phyloP scores from a whole-genome alignment of 805 yeast genomes.

The Kazachstania taianensis region DNA sequence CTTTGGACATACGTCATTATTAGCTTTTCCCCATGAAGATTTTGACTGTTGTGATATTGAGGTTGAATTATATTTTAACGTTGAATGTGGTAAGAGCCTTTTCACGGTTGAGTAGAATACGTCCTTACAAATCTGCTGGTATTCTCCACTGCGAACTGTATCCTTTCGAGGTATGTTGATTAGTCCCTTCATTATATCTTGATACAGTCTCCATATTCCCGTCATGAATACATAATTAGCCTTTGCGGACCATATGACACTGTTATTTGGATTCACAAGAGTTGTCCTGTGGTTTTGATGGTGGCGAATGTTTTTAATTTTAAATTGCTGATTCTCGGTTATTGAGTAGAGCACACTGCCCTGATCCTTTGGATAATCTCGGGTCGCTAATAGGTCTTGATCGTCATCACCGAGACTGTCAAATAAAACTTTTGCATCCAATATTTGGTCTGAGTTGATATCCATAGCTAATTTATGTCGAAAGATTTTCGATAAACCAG shows the following conservation, averaged over 20 bases:
- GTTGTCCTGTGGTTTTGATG: not conserved
- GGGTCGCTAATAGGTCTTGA: not conserved
- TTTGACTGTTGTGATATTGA: not conserved
- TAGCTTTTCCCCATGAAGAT: not conserved
- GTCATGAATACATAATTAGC: slow-evolving; percentile 82
- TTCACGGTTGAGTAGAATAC: slow-evolving; percentile 4
- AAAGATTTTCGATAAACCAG: too few species aligned
- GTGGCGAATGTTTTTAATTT: slow-evolving; percentile 7
- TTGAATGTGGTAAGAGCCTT: not conserved
- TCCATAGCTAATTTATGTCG: not conserved
- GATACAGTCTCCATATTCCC: slow-evolving; percentile 63
- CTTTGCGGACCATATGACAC: slow-evolving; percentile 78
- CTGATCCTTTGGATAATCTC: too few species aligned
- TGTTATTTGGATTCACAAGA: slow-evolving; percentile 36
- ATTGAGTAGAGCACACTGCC: slow-evolving; percentile 6
- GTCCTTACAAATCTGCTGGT: slow-evolving; percentile 3
- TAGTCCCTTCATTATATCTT: slow-evolving; percentile 25
- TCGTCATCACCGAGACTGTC: not conserved
- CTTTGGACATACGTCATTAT: not conserved
- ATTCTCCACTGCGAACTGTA: not conserved
- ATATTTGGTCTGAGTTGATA: not conserved
- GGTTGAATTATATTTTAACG: not conserved
- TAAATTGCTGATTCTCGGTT: slow-evolving; percentile 23
- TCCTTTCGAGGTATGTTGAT: slow-evolving; percentile 5
- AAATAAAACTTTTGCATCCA: not conserved